phyloP scores from a whole-genome alignment of 495 filamentous ascomycete genomes.

The Lentithecium fluviatile region DNA sequence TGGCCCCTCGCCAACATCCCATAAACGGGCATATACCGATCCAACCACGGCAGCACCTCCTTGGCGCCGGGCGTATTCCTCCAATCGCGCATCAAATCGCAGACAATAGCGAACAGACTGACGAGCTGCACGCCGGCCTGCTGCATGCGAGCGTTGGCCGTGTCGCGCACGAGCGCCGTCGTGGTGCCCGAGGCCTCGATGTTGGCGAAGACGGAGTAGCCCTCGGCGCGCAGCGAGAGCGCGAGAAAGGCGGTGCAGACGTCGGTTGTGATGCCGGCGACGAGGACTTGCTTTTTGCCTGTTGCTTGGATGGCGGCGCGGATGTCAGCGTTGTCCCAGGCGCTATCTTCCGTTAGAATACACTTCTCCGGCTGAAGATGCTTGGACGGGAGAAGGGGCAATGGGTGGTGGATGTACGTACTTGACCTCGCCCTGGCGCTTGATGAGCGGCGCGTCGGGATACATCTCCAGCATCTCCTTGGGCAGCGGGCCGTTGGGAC shows the following conservation, averaged over 20 bases:
- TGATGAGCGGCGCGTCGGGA: conserved; percentile 64
- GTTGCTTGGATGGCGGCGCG: conserved; percentile 62
- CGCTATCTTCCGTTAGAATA: conserved; percentile 35
- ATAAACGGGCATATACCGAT: conserved; percentile 54
- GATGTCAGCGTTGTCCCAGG: conserved; percentile 77
- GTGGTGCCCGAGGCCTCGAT: conserved; percentile 70
- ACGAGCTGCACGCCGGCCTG: conserved; percentile 63
- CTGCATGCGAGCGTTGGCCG: conserved; percentile 66
- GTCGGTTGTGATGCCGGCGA: conserved; percentile 74
- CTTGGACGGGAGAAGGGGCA: background rate
- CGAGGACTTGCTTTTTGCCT: conserved; percentile 67
- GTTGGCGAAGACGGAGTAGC: conserved; percentile 76
- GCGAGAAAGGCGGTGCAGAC: conserved; percentile 76
- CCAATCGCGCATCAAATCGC: conserved; percentile 80
- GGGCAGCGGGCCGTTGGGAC: conserved; percentile 68
- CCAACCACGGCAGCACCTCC: conserved; percentile 64
- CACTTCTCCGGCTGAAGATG: background rate
- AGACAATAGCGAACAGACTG: conserved; percentile 64
- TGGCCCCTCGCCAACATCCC: conserved; percentile 53
- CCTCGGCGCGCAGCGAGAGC: conserved; percentile 66
- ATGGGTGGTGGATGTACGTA: too few species aligned
- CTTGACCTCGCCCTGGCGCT: conserved; percentile 71
- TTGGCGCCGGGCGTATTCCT: conserved; percentile 61
- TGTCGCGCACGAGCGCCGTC: conserved; percentile 54
- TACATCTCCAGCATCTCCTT: conserved; percentile 69